A percentile compares a stretch with the other conserved stretches of the same genome.
Conservation (phyloP, 2,329 filamentous ascomycete species). For the Byssochlamys sp. region DNA sequence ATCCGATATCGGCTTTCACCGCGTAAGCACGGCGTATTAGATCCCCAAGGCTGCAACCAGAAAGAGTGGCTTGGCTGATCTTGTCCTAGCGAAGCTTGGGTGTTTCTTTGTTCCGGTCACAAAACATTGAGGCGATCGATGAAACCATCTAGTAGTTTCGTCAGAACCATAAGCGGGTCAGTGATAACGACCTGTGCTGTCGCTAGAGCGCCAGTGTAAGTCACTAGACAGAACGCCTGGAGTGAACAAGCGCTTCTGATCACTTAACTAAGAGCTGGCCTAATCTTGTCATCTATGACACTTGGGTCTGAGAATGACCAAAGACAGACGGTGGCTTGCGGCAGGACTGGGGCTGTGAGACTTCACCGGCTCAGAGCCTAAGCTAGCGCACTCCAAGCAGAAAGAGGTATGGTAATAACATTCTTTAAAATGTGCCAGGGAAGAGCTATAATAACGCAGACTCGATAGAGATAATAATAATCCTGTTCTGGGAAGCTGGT, state of each 20-base stretch:
- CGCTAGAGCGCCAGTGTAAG: background rate
- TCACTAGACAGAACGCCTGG: background rate
- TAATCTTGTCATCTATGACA: background rate
- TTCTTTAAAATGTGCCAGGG: no score
- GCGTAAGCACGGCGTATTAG: background rate
- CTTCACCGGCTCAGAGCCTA: no score
- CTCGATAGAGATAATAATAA: background rate
- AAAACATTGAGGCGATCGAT: background rate
- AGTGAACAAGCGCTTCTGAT: background rate
- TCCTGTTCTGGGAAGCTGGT: background rate
- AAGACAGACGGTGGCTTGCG: background rate
- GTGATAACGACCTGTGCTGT: background rate
- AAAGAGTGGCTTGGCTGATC: no score
- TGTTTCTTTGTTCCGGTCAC: background rate
- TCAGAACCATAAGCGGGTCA: background rate
- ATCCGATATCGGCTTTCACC: background rate
- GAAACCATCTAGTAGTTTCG: background rate
- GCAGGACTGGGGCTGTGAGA: no score
- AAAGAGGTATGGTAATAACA: no score
- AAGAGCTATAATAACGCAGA: no score
- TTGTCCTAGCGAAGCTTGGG: background rate
- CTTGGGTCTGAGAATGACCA: background rate
- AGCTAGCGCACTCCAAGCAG: no score
- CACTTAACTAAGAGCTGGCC: background rate
- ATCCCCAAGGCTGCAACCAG: no score